A percentile compares a stretch with the other conserved stretches of the same genome.
phyloP scores from a whole-genome alignment of 1,139 yeast species.

The Taphrina confusa region DNA sequence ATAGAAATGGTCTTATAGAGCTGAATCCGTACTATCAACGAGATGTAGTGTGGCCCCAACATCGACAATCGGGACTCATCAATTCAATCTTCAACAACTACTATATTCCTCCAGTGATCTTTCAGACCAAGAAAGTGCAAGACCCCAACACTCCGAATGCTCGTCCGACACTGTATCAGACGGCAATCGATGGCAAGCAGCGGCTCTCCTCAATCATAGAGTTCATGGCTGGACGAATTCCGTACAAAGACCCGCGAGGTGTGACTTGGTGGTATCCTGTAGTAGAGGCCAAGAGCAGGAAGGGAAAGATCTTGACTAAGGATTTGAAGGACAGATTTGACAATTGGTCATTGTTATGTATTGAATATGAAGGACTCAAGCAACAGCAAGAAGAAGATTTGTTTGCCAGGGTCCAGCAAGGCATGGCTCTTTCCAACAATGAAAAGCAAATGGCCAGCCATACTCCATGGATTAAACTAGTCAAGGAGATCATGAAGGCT shows the following conservation, averaged over 20 bases:
- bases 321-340: constrained; percentile 21
- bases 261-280: constrained; percentile 23
- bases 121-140: not conserved
- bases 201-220: constrained; percentile 24
- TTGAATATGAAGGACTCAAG: constrained; percentile 24
- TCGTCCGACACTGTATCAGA: constrained; percentile 5
- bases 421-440: constrained; percentile 29
- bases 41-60: constrained; percentile 16
- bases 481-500: constrained; percentile 17
- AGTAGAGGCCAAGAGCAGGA: not conserved
- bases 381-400: constrained; percentile 31
- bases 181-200: constrained; percentile 33
- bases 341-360: constrained; percentile 12
- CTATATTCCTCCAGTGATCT: constrained; percentile 34
- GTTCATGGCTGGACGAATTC: constrained; percentile 31
- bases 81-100: constrained; percentile 24
- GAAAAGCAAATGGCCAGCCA: constrained; percentile 23
- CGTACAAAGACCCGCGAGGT: constrained; percentile 14
- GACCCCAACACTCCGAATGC: constrained; percentile 6
- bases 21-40: constrained; percentile 15
- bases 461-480: constrained; percentile 18
- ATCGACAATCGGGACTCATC: constrained; percentile 39
- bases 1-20: constrained; percentile 8
- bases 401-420: constrained; percentile 33
- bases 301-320: constrained; percentile 13